These are phyloP conservation scores for Fusarium concolor DNA, from an alignment of 2,329 filamentous ascomycete species.

Conservation along the genomic window DNA sequence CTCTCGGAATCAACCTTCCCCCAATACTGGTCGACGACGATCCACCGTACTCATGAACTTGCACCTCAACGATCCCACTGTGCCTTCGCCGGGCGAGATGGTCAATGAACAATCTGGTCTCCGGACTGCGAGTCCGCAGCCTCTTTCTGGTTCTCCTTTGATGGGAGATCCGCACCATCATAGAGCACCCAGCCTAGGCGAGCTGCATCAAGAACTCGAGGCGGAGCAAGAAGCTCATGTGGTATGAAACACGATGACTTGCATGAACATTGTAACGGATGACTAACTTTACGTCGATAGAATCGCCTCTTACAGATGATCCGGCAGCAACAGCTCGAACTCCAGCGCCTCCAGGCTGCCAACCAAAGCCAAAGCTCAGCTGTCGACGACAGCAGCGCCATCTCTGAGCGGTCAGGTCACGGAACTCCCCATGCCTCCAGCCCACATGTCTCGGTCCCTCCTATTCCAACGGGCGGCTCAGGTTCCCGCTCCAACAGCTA, in stretches of 20 bases:
- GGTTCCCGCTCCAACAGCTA: conserved; percentile 64
- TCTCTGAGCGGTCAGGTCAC: conserved; percentile 59
- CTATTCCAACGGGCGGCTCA: conserved; percentile 54
- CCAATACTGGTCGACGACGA: conserved; percentile 68
- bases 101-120: conserved; percentile 56
- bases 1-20: conserved; percentile 56
- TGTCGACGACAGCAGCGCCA: conserved; percentile 60
- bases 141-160: conserved; percentile 61
- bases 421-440: conserved; percentile 51
- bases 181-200: conserved; percentile 77
- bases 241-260: conserved; percentile 55
- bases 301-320: conserved; percentile 84
- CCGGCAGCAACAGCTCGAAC: conserved; percentile 77
- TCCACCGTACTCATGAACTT: conserved; percentile 79
- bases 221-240: conserved; percentile 84
- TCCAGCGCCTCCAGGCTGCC: conserved; percentile 67
- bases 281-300: conserved; percentile 52
- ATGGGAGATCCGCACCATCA: conserved; percentile 70
- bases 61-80: conserved; percentile 75
- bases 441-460: conserved; percentile 51
- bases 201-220: conserved; percentile 83
- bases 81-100: conserved; percentile 78
- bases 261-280: background rate
- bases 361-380: conserved; percentile 54
- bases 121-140: conserved; percentile 56